These are phyloP conservation scores for Pseudoperonospora humuli DNA, from an alignment of 352 stramenopile species.

Conservation along the genomic window DNA sequence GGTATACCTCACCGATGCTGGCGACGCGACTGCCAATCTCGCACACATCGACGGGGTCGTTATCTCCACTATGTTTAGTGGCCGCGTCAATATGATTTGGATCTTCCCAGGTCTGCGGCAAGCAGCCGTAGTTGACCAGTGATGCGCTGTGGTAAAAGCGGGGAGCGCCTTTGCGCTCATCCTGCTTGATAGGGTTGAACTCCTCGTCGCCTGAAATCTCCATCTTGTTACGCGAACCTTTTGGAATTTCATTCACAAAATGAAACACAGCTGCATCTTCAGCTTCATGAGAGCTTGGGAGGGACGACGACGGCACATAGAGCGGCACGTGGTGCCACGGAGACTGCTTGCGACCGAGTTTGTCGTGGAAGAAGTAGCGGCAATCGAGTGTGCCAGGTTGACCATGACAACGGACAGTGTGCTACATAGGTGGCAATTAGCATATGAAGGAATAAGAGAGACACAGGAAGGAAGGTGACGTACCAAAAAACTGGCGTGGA, in stretches of 20 bases:
- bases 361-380: conserved; percentile 80
- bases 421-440: conserved; percentile 19
- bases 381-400: conserved; percentile 59
- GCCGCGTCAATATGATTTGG: conserved; percentile 91
- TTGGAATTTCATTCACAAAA: conserved; percentile 93
- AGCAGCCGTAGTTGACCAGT: conserved; percentile 95
- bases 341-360: conserved; percentile 69
- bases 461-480: background rate
- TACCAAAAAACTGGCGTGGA: conserved; percentile 10
- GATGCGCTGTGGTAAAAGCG: conserved; percentile 84
- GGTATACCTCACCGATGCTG: conserved; percentile 88
- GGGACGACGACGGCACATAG: conserved; percentile 28
- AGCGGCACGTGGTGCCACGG: conserved; percentile 91
- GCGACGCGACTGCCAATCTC: conserved; percentile 94
- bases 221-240: conserved; percentile 86
- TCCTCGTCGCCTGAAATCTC: conserved; percentile 88
- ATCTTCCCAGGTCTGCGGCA: conserved; percentile 99
- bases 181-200: conserved; percentile 95
- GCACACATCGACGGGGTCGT: conserved; percentile 98
- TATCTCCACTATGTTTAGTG: conserved; percentile 90
- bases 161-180: conserved; percentile 96
- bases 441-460: background rate
- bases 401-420: conserved; percentile 57
- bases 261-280: conserved; percentile 62
- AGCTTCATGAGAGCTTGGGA: conserved; percentile 29